Conservation (phyloP, 2,329 filamentous ascomycete species). For the Lomentospora prolificans region DNA sequence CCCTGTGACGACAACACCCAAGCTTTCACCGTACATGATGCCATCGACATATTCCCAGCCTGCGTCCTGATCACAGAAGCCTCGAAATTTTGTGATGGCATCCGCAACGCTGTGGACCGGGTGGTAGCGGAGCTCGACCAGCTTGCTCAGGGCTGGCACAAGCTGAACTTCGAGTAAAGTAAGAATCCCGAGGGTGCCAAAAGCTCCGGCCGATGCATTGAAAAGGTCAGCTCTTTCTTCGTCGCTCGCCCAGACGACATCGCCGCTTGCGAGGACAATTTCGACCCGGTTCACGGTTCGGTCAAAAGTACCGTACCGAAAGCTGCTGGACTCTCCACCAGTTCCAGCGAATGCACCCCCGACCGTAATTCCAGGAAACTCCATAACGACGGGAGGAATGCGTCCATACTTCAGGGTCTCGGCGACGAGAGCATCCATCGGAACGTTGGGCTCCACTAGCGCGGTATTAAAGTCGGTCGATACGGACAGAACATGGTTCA, state of each 20-base stretch:
- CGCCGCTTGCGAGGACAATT: conserved; percentile 54
- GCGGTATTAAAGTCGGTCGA: conserved; percentile 43
- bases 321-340: conserved; percentile 59
- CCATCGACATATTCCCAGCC: conserved; percentile 57
- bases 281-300: conserved; percentile 52
- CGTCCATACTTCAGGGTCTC: conserved; percentile 44
- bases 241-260: conserved; percentile 43
- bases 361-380: conserved; percentile 63
- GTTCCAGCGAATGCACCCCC: conserved; percentile 60
- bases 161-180: conserved; percentile 54
- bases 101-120: conserved; percentile 30
- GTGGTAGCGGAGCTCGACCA: conserved; percentile 49
- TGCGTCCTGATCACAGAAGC: conserved; percentile 18
- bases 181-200: conserved; percentile 56
- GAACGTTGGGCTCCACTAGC: conserved; percentile 58
- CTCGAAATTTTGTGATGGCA: conserved; percentile 9
- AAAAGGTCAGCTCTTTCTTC: conserved; percentile 50
- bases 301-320: conserved; percentile 58
- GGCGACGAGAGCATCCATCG: conserved; percentile 55
- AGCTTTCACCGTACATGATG: conserved; percentile 49
- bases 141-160: conserved; percentile 40
- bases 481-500: conserved; percentile 53
- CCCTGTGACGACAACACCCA: conserved; percentile 52
- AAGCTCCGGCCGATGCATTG: conserved; percentile 52
- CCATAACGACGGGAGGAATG: conserved; percentile 58